Evolutionary conservation across 2,329 filamentous ascomycete genomes (phyloP), one percentile per base, ranked within the genome.

Genomic region (Aspergillus carbonarius): DNA sequence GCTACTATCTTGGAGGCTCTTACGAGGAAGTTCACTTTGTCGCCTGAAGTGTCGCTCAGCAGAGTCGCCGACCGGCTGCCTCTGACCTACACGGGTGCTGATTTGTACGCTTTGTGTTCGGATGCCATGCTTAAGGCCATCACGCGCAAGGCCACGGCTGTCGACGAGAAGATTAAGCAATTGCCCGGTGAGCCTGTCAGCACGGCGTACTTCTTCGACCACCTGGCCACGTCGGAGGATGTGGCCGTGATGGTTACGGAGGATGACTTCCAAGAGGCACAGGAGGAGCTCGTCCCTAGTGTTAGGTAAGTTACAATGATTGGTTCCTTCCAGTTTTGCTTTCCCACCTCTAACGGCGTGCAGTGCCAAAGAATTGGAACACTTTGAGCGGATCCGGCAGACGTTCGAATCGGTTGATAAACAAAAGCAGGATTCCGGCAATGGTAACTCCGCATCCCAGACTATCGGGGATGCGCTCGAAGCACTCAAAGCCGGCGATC

Each of bases 51-150:
- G 48, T 95, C 91, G 10, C 85, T 99, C 10, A 74, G 83, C 25
- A 79, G 85, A 7, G 86, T 99, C 48, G 89, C 93, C 4, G 83
- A 89, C 53, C 82, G 82, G 10, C 84, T 99, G 4, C 95, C 95
- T 0, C 95, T 97, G 73, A 98, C 93, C 2, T 99, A 97, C 78
- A 99, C 95, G 0, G 95, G 95, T 70, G 95, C 95, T 62, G 95
- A 99, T 78, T 88, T 99, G 71, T 99, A 99, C 76, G 95, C 95
- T 0, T 83, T 99, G 18, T 98, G 93, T 79, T 96, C 92, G 44
- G 95, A 99, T 74, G 92, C 95, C 53, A 99, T 99, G 95, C 88
- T 99, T 66, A 98, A 99, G 75, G 95, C 95, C 18, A 93, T 99
- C 59, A 99, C 95, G 2, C 87, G 95, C 5, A 91, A 96, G 72